Evolutionary conservation across 2,329 filamentous ascomycete genomes (phyloP).

Genomic region (Aspergillus oerlinghausenensis): DNA sequence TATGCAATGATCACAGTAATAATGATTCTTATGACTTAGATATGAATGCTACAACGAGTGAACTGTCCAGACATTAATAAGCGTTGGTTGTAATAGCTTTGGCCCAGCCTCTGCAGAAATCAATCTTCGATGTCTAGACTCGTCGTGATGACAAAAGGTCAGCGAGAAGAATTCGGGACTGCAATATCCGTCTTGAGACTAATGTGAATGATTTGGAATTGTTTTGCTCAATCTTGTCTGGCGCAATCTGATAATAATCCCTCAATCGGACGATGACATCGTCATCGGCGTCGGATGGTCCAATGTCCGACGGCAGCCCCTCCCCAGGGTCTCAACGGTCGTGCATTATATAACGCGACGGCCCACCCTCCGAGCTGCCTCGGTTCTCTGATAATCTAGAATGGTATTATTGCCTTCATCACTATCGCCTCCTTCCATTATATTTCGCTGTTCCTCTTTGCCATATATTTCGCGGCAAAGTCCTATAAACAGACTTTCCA

Average conservation of each 20-base stretch:
- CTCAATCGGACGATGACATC: not conserved
- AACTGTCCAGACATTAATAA: not conserved
- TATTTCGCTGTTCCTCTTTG: not conserved
- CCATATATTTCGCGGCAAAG: not conserved
- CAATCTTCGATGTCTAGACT: not conserved
- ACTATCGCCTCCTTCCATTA: not conserved
- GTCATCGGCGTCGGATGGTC: not conserved
- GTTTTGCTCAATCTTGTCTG: not conserved
- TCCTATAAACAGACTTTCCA: not conserved
- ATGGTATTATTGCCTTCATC: not conserved
- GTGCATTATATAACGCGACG: not conserved
- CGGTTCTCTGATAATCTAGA: not conserved
- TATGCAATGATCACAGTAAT: not conserved
- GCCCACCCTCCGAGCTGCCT: not conserved
- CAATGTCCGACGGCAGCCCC: not conserved
- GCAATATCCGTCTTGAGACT: not conserved
- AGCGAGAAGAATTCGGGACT: not conserved
- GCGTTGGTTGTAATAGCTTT: not conserved
- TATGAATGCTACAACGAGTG: not conserved
- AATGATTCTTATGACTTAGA: not conserved
- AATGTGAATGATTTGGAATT: not conserved
- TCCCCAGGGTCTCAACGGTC: not conserved
- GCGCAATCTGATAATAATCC: not conserved
- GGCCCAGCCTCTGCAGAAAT: not conserved
- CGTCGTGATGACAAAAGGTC: not conserved